Percentiles rank a stretch among this genome's conserved stretches.
Evolutionary conservation across 768 basidiomycete genomes (phyloP).

Genomic region (Pleurotus citrinopileatus): DNA sequence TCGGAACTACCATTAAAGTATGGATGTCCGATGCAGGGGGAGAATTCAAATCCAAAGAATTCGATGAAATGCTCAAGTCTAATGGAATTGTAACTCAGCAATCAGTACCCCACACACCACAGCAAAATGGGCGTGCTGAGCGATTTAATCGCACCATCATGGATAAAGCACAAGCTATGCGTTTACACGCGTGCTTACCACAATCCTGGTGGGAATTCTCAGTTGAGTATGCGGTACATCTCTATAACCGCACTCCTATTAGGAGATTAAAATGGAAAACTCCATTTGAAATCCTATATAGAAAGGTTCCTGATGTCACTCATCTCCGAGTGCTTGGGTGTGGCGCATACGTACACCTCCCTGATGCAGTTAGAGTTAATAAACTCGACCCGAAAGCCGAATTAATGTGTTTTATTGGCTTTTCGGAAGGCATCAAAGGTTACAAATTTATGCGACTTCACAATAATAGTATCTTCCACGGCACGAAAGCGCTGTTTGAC

Average conservation of each 20-base stretch:
- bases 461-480: background rate
- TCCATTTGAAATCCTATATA: constrained; percentile 16
- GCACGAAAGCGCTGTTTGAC: background rate
- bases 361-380: background rate
- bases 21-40: constrained; percentile 12
- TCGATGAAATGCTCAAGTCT: constrained; percentile 2
- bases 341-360: constrained; percentile 9
- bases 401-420: background rate
- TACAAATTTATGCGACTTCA: background rate
- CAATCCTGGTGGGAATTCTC: constrained; percentile 22
- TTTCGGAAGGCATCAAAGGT: background rate
- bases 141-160: constrained; percentile 21
- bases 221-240: constrained; percentile 17
- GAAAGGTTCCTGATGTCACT: constrained; percentile 19
- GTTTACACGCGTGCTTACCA: constrained; percentile 17
- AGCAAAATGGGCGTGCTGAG: constrained; percentile 30
- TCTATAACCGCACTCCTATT: constrained; percentile 18
- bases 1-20: constrained; percentile 8
- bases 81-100: constrained; percentile 20
- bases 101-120: constrained; percentile 19
- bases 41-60: constrained; percentile 14
- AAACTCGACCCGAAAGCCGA: background rate
- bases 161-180: constrained; percentile 20
- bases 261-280: constrained; percentile 9
- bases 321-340: constrained; percentile 24